Percentiles rank a stretch among this genome's conserved stretches.
phyloP scores from a whole-genome alignment of 1,284 basidiomycete genomes.

The Fomitopsis schrenkii region DNA sequence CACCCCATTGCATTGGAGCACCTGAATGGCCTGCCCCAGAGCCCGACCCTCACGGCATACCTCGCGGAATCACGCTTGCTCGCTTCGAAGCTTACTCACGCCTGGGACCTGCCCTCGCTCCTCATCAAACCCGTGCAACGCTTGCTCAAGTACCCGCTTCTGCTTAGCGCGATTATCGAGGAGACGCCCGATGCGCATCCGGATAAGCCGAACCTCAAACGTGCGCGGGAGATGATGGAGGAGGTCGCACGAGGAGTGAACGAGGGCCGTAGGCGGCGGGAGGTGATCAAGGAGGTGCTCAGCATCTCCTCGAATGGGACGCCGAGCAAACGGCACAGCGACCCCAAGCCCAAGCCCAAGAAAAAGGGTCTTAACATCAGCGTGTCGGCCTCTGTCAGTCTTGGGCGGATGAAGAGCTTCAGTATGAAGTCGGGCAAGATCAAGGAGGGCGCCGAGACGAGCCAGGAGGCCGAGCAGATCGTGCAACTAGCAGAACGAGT shows the following conservation, averaged over 20 bases:
- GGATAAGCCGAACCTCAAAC: conserved; percentile 64
- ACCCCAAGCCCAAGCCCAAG: conserved; percentile 32
- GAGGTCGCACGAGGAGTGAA: conserved; percentile 83
- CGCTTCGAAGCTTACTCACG: conserved; percentile 75
- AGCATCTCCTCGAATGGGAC: conserved; percentile 15
- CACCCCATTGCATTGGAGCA: conserved; percentile 78
- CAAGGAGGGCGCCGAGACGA: conserved; percentile 32
- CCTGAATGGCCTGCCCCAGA: conserved; percentile 53
- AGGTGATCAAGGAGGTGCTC: conserved; percentile 77
- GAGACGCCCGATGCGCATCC: conserved; percentile 75
- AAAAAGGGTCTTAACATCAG: conserved; percentile 39
- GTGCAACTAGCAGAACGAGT: conserved; percentile 52
- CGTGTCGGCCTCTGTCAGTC: conserved; percentile 51
- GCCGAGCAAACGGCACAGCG: conserved; percentile 14
- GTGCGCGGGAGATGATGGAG: conserved; percentile 69
- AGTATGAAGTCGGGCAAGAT: conserved; percentile 26
- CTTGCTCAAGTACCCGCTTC: conserved; percentile 88
- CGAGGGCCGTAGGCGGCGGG: conserved; percentile 79
- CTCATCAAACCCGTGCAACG: conserved; percentile 89
- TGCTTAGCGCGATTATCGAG: conserved; percentile 76
- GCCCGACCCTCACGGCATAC: conserved; percentile 59
- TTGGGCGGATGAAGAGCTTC: conserved; percentile 56
- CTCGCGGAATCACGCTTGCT: conserved; percentile 65
- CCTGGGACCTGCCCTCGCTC: conserved; percentile 92
- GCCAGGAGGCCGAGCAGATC: conserved; percentile 54